phyloP scores from a whole-genome alignment of 192 early-diverging fungal genomes.

The Coemansia sp. region DNA sequence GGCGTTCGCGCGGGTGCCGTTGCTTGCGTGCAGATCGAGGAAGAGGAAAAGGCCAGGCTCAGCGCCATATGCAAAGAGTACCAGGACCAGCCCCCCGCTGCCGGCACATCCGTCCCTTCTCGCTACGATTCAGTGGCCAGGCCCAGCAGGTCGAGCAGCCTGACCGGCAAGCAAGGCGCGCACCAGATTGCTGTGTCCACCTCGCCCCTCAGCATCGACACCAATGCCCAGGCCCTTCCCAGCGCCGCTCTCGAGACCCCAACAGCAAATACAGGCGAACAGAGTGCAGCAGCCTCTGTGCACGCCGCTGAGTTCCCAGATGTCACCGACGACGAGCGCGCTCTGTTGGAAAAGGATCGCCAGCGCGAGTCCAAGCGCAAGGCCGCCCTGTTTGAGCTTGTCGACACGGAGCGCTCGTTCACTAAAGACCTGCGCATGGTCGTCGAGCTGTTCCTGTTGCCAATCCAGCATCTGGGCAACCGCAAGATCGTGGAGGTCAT shows the following conservation, averaged over 20 bases:
- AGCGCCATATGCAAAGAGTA: constrained; percentile 31
- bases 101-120: constrained; percentile 3
- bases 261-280: background rate
- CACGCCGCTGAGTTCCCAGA: constrained; percentile 5
- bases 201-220: constrained; percentile 25
- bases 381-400: constrained; percentile 46
- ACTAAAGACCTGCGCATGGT: constrained; percentile 49
- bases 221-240: constrained; percentile 6
- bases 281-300: background rate
- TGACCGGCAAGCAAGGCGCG: constrained; percentile 14
- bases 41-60: constrained; percentile 34
- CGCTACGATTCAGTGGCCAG: constrained; percentile 7
- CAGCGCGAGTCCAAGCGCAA: constrained; percentile 46
- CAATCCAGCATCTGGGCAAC: constrained; percentile 43
- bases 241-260: background rate
- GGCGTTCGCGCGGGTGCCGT: background rate
- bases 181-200: background rate
- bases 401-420: constrained; percentile 43
- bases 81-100: constrained; percentile 13
- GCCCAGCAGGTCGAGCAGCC: constrained; percentile 41
- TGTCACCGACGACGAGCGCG: constrained; percentile 7
- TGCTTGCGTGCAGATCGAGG: constrained; percentile 34
- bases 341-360: constrained; percentile 28
- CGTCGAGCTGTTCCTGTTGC: constrained; percentile 49
- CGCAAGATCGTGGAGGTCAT: constrained; percentile 49